phyloP scores from a whole-genome alignment of 2,329 filamentous ascomycete genomes.

The Venturia asperata region DNA sequence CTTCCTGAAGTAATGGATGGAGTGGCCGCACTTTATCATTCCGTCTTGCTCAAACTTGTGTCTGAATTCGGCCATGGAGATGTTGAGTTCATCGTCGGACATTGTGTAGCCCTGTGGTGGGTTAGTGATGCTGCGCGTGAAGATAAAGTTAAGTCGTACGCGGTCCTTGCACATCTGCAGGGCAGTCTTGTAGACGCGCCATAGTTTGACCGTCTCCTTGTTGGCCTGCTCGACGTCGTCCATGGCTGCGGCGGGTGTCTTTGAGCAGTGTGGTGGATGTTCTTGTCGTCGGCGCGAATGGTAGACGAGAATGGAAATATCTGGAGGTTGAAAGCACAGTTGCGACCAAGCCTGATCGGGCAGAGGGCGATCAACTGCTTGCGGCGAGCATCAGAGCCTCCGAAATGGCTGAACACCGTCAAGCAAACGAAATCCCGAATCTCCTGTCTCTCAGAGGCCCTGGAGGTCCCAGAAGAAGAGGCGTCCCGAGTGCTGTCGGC shows the following conservation, averaged over 20 bases:
- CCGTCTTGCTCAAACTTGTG: slow-evolving; percentile 63
- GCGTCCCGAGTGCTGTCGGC: slow-evolving; percentile 23
- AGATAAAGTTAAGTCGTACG: slow-evolving; percentile 47
- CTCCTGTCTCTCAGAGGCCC: slow-evolving; percentile 38
- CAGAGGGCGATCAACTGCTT: not conserved
- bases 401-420: slow-evolving; percentile 14
- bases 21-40: slow-evolving; percentile 56
- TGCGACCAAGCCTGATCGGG: not conserved
- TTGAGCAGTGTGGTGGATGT: not conserved
- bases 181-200: slow-evolving; percentile 88
- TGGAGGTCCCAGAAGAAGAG: slow-evolving; percentile 34
- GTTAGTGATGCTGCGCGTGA: slow-evolving; percentile 23
- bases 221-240: slow-evolving; percentile 28
- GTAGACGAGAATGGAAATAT: not conserved
- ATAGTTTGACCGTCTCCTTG: slow-evolving; percentile 57
- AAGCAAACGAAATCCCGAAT: slow-evolving; percentile 15
- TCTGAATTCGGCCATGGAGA: slow-evolving; percentile 77
- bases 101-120: slow-evolving; percentile 77
- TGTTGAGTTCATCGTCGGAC: slow-evolving; percentile 78
- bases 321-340: not conserved
- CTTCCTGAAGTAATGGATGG: not conserved
- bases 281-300: not conserved
- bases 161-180: slow-evolving; percentile 92
- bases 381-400: not conserved
- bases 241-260: slow-evolving; percentile 3